Evolutionary conservation across 2,329 filamentous ascomycete genomes (phyloP), one percentile per base, ranked within the genome.

Genomic region (Botrytis fragariae): DNA sequence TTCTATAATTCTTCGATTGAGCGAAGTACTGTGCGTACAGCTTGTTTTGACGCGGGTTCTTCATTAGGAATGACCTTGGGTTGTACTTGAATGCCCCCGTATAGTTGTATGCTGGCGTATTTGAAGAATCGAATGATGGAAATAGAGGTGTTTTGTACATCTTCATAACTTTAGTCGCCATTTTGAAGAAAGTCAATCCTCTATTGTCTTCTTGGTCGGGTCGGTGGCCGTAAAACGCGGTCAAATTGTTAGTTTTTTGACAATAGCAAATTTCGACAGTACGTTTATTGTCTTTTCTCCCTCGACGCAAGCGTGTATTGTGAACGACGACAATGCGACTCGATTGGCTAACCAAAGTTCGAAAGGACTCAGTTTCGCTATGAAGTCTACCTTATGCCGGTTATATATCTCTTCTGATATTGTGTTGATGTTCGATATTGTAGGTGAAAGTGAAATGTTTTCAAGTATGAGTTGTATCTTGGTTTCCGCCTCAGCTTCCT

Each of bases 401-500:
- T 42, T 54, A 37, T 57, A 14, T 29, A 8, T 68, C 12, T 57
- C 45, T 48, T 42, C 16, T 68, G 45, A 57, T 68, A 42, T 54
- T 22, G 51, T 18, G 51, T 18, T 29, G 51, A 57, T 18, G 48
- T 54, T 54, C 54, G 18, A 59, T 59, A 32, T 25, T 54, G 16
- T 54, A 57, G 29, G 45, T 68, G 22, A 39, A 67, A 20, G 64
- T 54, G 45, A 67, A 32, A 54, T 32, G 42, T 32, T 57, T 60
- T 60, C 25, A 39, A 76, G 22, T 59, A 71, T 8, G 3, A 14
- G 51, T 57, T 4, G 5, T 20, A 29, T n/a, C 45, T 68, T 57
- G 51, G 74, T 74, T 64, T 73, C 74, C 54, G 16, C 65, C 59
- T 59, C 62, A 70, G 69, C 72, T 72, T 57, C 69, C 69, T 57